phyloP scores from a whole-genome alignment of 2,329 filamentous ascomycete genomes.

The Aspergillus novoparasiticus region DNA sequence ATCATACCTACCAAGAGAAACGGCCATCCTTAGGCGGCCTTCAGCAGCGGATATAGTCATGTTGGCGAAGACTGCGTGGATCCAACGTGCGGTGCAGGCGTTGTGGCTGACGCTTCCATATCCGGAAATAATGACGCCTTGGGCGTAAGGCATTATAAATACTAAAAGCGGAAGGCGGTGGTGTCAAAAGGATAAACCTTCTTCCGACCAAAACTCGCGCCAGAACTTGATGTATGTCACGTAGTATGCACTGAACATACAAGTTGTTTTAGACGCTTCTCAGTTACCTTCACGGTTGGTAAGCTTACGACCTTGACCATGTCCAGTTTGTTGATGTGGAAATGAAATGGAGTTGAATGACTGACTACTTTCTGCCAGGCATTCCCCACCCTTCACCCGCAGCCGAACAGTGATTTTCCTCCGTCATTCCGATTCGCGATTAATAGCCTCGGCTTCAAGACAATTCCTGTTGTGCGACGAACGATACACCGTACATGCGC shows the following conservation, averaged over 20 bases:
- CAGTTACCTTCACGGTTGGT: not conserved
- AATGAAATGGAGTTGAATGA: not conserved
- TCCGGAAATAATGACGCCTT: not conserved
- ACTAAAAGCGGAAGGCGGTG: not conserved
- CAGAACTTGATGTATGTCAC: not conserved
- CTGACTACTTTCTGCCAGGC: not conserved
- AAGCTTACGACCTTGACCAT: not conserved
- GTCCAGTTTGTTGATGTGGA: not conserved
- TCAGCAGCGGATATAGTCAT: not conserved
- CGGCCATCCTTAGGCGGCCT: no score
- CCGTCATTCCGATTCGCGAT: not conserved
- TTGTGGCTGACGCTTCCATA: no score
- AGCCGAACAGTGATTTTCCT: not conserved
- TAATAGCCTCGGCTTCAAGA: not conserved
- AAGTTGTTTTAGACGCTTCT: not conserved
- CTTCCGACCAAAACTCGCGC: not conserved
- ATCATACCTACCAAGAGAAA: not conserved
- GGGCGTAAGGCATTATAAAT: not conserved
- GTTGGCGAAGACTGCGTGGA: no score
- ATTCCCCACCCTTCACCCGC: not conserved
- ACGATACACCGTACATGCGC: not conserved
- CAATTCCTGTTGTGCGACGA: not conserved
- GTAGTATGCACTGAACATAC: not conserved
- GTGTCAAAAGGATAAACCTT: not conserved
- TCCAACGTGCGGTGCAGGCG: no score